phyloP scores from a whole-genome alignment of 306 rosid genomes.

The Cicer cuneatum region DNA sequence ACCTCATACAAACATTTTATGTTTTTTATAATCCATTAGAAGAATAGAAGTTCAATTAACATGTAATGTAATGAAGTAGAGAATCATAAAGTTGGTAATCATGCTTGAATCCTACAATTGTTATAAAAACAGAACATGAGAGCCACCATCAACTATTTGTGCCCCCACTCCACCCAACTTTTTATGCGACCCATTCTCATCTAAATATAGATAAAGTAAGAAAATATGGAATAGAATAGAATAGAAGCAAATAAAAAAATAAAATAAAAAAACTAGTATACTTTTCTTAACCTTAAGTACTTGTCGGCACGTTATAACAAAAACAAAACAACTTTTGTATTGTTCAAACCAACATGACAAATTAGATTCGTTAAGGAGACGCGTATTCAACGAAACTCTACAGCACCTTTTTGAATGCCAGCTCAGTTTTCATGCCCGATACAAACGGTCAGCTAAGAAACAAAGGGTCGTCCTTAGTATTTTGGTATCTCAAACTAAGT shows the following conservation, averaged over 20 bases:
- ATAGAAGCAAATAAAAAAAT: conserved; percentile 24
- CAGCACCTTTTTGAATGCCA: conserved; percentile 45
- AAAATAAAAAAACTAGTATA: conserved; percentile 2
- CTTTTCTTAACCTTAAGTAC: conserved; percentile 39
- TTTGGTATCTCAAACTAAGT: too few species aligned
- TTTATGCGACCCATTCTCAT: conserved; percentile 31
- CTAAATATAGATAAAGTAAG: conserved; percentile 40
- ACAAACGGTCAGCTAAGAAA: conserved; percentile 28
- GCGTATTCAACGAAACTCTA: conserved; percentile 38
- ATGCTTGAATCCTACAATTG: conserved; percentile 21
- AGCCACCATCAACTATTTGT: conserved; percentile 46
- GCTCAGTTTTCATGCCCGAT: conserved; percentile 50
- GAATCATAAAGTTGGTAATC: conserved; percentile 35
- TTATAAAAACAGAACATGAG: conserved; percentile 48
- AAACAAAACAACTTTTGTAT: conserved; percentile 49
- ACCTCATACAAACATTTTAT: conserved; percentile 16
- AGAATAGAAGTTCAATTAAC: conserved; percentile 31
- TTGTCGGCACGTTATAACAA: conserved; percentile 68
- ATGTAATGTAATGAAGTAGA: conserved; percentile 7
- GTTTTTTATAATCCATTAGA: conserved; percentile 34
- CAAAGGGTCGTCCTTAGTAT: too few species aligned
- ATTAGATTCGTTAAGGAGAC: conserved; percentile 51
- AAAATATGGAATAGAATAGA: conserved; percentile 14
- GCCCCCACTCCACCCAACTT: conserved; percentile 1
- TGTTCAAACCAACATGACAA: conserved; percentile 55